A percentile compares a stretch with the other conserved stretches of the same genome.
phyloP scores from a whole-genome alignment of 2,329 filamentous ascomycete species.

The Zalaria obscura region DNA sequence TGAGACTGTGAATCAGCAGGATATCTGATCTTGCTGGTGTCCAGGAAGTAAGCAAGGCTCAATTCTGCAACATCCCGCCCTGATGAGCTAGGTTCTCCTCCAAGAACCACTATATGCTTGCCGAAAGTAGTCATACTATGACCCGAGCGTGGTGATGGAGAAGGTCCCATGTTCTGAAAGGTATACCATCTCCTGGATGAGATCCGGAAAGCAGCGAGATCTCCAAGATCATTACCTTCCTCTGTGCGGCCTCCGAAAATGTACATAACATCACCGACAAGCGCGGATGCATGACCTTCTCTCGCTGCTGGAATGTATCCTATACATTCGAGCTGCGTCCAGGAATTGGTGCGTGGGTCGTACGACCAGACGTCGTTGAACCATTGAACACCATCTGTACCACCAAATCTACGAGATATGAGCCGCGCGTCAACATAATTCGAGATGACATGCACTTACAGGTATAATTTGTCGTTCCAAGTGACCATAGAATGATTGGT shows the following conservation, averaged over 20 bases:
- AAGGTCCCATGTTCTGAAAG: constrained; percentile 98
- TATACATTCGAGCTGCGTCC: constrained; percentile 87
- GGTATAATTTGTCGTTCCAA: constrained; percentile 82
- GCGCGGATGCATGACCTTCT: constrained; percentile 83
- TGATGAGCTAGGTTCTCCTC: constrained; percentile 85
- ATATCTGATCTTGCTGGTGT: constrained; percentile 93
- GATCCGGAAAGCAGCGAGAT: constrained; percentile 75
- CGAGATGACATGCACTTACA: constrained; percentile 41
- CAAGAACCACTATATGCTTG: constrained; percentile 83
- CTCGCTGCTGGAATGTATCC: constrained; percentile 90
- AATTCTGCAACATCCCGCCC: constrained; percentile 70
- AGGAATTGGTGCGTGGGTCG: constrained; percentile 67
- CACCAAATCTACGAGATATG: constrained; percentile 58
- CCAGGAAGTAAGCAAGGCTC: constrained; percentile 77
- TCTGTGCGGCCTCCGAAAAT: constrained; percentile 93
- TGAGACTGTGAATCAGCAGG: constrained; percentile 44
- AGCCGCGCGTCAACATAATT: constrained; percentile 1
- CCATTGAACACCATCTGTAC: constrained; percentile 91
- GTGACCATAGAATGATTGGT: constrained; percentile 92
- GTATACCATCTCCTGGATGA: constrained; percentile 91
- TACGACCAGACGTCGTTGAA: constrained; percentile 99
- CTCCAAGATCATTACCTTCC: constrained; percentile 81
- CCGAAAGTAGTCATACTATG: constrained; percentile 96
- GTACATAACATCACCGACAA: constrained; percentile 98
- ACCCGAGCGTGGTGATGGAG: constrained; percentile 81